These are phyloP conservation scores for Sugiyamaella valdiviana DNA, from an alignment of 805 yeast species.

Conservation along the genomic window DNA sequence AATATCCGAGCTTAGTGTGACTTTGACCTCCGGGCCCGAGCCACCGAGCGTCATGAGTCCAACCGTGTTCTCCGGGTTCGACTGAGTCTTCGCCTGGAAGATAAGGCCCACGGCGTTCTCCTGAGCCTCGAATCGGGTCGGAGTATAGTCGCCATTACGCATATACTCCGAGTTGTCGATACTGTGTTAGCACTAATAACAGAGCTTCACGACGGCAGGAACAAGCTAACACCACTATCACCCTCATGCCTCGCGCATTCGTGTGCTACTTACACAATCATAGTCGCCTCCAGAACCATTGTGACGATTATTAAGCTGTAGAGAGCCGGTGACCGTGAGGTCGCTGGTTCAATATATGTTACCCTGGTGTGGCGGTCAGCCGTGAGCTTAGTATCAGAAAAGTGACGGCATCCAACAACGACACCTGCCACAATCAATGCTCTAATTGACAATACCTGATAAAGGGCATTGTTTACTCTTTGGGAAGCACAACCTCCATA, in stretches of 20 bases:
- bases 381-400: no score
- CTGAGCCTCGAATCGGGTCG: conserved; percentile 88
- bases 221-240: no score
- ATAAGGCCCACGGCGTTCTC: conserved; percentile 81
- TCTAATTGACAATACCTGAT: no score
- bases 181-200: conserved; percentile 20
- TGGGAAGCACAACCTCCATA: no score
- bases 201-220: not conserved
- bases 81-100: conserved; percentile 75
- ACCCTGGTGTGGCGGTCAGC: no score
- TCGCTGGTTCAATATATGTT: no score
- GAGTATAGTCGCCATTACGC: conserved; percentile 90
- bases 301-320: conserved; percentile 19
- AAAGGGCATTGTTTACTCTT: no score
- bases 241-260: no score
- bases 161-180: conserved; percentile 94
- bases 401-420: no score
- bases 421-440: no score
- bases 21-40: conserved; percentile 67
- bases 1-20: conserved; percentile 79
- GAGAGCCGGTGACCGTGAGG: not conserved
- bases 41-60: conserved; percentile 90
- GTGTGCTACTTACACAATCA: conserved; percentile 54
- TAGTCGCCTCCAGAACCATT: conserved; percentile 95
- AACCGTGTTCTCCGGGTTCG: conserved; percentile 91